phyloP scores from a whole-genome alignment of 805 yeast species.

The Cyberlindnera xishuangbannaensis region DNA sequence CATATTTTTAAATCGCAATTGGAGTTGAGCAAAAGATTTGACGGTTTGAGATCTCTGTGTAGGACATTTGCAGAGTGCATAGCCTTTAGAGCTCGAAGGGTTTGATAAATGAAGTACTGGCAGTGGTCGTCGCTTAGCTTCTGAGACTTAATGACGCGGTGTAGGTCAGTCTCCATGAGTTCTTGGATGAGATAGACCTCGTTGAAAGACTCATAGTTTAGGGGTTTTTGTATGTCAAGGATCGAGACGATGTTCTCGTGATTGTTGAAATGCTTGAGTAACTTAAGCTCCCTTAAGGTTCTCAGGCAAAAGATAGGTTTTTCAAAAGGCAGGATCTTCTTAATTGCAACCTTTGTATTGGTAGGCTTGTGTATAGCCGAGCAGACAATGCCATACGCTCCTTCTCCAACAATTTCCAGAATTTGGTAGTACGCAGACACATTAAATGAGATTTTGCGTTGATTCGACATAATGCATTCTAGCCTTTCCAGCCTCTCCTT shows the following conservation, averaged over 20 bases:
- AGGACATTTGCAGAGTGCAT: slow-evolving; percentile 70
- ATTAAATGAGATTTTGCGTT: slow-evolving; percentile 51
- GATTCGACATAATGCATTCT: too few species aligned
- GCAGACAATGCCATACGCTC: slow-evolving; percentile 78
- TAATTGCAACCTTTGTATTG: slow-evolving; percentile 64
- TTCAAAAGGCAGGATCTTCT: slow-evolving; percentile 68
- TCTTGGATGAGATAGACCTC: slow-evolving; percentile 77
- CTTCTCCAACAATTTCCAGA: slow-evolving; percentile 63
- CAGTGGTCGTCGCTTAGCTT: slow-evolving; percentile 59
- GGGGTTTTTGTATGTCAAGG: slow-evolving; percentile 61
- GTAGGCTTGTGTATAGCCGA: slow-evolving; percentile 60
- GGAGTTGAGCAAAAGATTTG: slow-evolving; percentile 59
- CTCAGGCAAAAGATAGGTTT: slow-evolving; percentile 61
- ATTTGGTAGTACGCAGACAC: slow-evolving; percentile 58
- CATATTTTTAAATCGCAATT: slow-evolving; percentile 74
- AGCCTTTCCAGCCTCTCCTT: too few species aligned
- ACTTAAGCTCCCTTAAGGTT: slow-evolving; percentile 63
- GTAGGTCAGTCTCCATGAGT: slow-evolving; percentile 70
- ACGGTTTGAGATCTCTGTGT: slow-evolving; percentile 74
- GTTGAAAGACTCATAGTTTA: slow-evolving; percentile 48
- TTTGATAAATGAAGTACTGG: slow-evolving; percentile 66
- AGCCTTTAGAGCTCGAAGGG: slow-evolving; percentile 61
- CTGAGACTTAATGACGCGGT: slow-evolving; percentile 53
- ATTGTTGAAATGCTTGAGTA: slow-evolving; percentile 54
- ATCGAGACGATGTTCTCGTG: slow-evolving; percentile 72